Evolutionary conservation across 176 grass and related monocot genomes (phyloP).

Genomic region (Triticum dicoccoides): DNA sequence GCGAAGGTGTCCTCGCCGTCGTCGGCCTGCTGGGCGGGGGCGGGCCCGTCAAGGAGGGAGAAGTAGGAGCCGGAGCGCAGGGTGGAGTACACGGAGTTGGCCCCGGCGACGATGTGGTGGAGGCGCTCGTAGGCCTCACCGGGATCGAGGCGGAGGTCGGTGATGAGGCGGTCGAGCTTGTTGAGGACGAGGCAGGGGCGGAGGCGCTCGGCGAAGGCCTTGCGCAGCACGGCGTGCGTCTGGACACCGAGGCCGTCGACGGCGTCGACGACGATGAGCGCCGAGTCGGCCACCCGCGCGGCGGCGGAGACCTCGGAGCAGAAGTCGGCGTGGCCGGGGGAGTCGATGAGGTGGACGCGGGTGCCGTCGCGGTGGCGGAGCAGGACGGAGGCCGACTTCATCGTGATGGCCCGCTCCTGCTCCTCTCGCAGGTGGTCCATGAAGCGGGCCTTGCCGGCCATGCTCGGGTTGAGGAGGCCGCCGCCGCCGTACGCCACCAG

Average conservation of each 20-base stretch:
- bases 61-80: constrained; percentile 87
- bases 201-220: constrained; percentile 84
- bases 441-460: constrained; percentile 67
- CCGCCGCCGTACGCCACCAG: constrained; percentile 75
- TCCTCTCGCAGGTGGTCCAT: constrained; percentile 96
- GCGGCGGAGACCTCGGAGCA: constrained; percentile 92
- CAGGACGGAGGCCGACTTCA: constrained; percentile 78
- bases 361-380: constrained; percentile 29
- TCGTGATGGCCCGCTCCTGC: constrained; percentile 82
- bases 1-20: constrained; percentile 70
- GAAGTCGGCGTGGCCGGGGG: constrained; percentile 95
- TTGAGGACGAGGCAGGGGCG: constrained; percentile 89
- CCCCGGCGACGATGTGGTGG: constrained; percentile 60
- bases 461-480: constrained; percentile 64
- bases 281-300: constrained; percentile 71
- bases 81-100: constrained; percentile 71
- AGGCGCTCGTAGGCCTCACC: constrained; percentile 74
- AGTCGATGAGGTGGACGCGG: constrained; percentile 89
- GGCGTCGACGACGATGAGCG: constrained; percentile 71
- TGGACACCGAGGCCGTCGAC: constrained; percentile 92
- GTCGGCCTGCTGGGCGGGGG: constrained; percentile 40
- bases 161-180: constrained; percentile 92
- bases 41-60: constrained; percentile 50
- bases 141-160: constrained; percentile 72
- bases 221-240: constrained; percentile 75